These are phyloP conservation scores for Fagopyrum homotropicum DNA, from an alignment of 148 eudicot genomes.

Conservation along the genomic window DNA sequence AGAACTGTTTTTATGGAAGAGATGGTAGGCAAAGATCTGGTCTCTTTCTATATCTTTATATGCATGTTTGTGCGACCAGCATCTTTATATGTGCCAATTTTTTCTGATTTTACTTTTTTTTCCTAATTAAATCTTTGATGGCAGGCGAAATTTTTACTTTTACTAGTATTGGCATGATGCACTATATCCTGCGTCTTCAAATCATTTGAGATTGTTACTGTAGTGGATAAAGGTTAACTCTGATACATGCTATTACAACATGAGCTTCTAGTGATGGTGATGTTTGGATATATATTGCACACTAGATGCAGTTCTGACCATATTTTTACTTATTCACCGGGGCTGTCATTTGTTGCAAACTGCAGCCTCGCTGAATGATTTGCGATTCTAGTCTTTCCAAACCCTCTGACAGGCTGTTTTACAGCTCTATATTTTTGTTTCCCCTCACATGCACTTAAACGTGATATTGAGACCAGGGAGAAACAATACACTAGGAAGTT, in stretches of 20 bases:
- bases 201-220: not conserved
- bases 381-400: not conserved
- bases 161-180: too few relatives aligned
- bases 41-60: not conserved
- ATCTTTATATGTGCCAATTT: not conserved
- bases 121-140: not conserved
- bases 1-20: slow-evolving; percentile 31
- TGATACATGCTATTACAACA: not conserved
- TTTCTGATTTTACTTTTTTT: not conserved
- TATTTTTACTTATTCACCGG: too few relatives aligned
- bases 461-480: not conserved
- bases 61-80: not conserved
- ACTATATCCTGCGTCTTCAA: not conserved
- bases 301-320: too few relatives aligned
- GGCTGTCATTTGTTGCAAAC: too few relatives aligned
- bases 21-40: slow-evolving; percentile 37
- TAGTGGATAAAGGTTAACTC: slow-evolving; percentile 1
- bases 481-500: not conserved
- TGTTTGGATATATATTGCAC: not conserved
- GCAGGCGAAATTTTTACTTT: too few relatives aligned
- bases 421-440: not conserved
- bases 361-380: too few relatives aligned
- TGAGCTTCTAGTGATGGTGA: not conserved
- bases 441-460: not conserved
- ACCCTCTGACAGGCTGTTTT: not conserved